Evolutionary conservation across 1,139 yeast genomes (phyloP).

Genomic region (Saccharomycopsis hybrid): DNA sequence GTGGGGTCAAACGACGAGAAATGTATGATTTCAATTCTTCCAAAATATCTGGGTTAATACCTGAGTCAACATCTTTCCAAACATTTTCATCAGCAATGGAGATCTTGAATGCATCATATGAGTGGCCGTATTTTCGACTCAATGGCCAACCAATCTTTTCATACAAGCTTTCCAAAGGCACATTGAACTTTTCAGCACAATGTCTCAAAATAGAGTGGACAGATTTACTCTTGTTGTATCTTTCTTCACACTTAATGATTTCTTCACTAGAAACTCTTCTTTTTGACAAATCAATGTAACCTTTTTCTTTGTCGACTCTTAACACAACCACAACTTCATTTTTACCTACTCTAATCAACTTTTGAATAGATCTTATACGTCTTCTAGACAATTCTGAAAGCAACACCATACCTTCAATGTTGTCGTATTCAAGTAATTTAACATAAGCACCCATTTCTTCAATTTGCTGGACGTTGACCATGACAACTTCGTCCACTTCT

Average conservation of each 20-base stretch:
- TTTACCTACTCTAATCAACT: conserved; percentile 95
- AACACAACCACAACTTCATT: conserved; percentile 98
- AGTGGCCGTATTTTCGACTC: conserved; percentile 92
- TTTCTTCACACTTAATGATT: conserved; percentile 94
- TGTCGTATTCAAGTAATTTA: conserved; percentile 90
- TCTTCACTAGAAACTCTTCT: conserved; percentile 99
- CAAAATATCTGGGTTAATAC: conserved; percentile 51
- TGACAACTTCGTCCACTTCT: conserved; percentile 96
- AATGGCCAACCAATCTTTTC: conserved; percentile 95
- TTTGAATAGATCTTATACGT: conserved; percentile 97
- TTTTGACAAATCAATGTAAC: conserved; percentile 93
- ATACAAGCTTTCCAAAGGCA: conserved; percentile 80
- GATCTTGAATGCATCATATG: conserved; percentile 93
- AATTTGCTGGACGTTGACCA: conserved; percentile 97
- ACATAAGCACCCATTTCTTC: conserved; percentile 99
- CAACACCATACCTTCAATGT: conserved; percentile 97
- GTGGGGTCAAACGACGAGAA: conserved; percentile 92
- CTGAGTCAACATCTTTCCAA: conserved; percentile 71
- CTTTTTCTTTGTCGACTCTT: conserved; percentile 98
- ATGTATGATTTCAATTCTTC: conserved; percentile 82
- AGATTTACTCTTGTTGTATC: conserved; percentile 94
- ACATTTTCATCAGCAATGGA: conserved; percentile 90
- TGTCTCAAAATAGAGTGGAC: conserved; percentile 96
- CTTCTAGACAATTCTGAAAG: conserved; percentile 95
- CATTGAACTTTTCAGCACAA: conserved; percentile 93